A percentile compares a stretch with the other conserved stretches of the same genome.
Evolutionary conservation across 345 rosid genomes (phyloP).

Genomic region (Eucalyptus erythrocorys): DNA sequence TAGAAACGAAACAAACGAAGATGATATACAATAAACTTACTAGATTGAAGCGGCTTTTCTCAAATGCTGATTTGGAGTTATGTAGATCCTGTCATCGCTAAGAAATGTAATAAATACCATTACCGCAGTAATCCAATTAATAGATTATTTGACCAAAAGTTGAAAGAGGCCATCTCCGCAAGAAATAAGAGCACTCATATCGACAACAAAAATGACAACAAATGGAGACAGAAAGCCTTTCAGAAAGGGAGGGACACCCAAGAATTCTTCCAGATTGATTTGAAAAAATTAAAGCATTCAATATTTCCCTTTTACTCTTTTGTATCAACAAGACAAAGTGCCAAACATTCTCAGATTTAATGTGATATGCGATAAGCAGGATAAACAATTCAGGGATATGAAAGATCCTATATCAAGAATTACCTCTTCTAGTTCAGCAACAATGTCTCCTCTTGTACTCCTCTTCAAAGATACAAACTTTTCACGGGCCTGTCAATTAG

Average conservation of each 20-base stretch:
- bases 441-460: slow-evolving; percentile 55
- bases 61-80: slow-evolving; percentile 83
- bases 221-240: not conserved
- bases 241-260: not conserved
- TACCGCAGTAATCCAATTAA: not conserved
- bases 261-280: not conserved
- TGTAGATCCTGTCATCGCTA: slow-evolving; percentile 44
- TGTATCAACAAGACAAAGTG: not conserved
- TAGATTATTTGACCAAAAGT: not conserved
- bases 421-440: slow-evolving; percentile 89
- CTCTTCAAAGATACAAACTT: slow-evolving; percentile 79
- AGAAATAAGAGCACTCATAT: not conserved
- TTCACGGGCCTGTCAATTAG: slow-evolving; percentile 57
- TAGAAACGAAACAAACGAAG: not conserved
- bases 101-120: not conserved
- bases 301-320: not conserved
- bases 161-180: not conserved
- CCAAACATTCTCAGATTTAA: not conserved
- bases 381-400: not conserved
- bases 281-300: not conserved
- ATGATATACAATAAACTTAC: slow-evolving; percentile 24
- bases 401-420: not conserved
- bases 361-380: not conserved
- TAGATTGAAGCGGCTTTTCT: slow-evolving; percentile 80
- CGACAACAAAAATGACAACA: not conserved